Conservation (phyloP, 169 alveolate genomes). For the Cyclospora cayetanensis region DNA sequence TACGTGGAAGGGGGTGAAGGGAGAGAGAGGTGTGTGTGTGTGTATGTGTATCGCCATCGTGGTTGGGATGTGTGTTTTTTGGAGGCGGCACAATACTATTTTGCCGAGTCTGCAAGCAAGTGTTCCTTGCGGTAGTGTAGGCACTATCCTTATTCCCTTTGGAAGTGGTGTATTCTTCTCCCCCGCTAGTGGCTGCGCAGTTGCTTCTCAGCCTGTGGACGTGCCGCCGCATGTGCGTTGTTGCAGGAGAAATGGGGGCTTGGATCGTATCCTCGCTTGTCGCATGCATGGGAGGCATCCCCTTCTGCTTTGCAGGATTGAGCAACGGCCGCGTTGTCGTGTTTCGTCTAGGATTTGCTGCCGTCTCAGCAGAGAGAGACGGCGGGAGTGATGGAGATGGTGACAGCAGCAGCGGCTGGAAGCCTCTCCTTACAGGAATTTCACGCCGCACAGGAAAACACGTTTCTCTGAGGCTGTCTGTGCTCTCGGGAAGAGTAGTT, state of each 20-base stretch:
- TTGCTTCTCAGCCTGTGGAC: not conserved
- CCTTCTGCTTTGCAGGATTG: not conserved
- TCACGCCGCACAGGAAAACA: not conserved
- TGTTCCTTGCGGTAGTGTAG: not conserved
- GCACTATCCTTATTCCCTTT: not conserved
- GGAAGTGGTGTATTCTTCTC: not conserved
- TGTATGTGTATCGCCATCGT: not conserved
- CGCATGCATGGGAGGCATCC: not conserved
- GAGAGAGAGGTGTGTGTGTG: not conserved
- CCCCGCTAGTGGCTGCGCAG: not conserved
- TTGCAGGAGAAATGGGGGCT: slow-evolving; percentile 42
- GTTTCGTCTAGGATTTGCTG: not conserved
- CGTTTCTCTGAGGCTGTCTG: not conserved
- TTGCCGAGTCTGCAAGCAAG: not conserved
- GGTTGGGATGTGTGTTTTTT: not conserved
- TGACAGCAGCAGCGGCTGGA: slow-evolving; percentile 33
- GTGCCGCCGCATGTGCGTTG: slow-evolving; percentile 5
- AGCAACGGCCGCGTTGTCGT: slow-evolving; percentile 55
- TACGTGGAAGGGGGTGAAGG: not conserved
- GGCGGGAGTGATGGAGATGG: not conserved
- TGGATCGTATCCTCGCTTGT: slow-evolving; percentile 1
- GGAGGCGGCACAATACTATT: too few species aligned
- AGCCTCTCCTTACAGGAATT: not conserved
- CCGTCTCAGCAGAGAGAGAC: not conserved
- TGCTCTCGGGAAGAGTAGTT: slow-evolving; percentile 13